Conservation (phyloP, 2,329 filamentous ascomycete species). For the Trichophyton schoenleinii region DNA sequence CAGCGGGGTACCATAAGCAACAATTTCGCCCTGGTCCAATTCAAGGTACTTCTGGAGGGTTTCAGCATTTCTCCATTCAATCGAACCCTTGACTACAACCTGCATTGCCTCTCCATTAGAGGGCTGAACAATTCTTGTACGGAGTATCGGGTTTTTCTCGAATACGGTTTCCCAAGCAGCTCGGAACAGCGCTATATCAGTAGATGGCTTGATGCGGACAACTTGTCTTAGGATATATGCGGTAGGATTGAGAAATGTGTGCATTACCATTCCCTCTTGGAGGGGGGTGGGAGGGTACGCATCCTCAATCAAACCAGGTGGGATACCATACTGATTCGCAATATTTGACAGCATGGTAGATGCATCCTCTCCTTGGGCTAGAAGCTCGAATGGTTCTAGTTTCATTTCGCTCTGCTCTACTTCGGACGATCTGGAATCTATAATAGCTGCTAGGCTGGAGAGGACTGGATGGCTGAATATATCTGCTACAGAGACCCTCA, state of each 20-base stretch:
- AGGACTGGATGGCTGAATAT: conserved; percentile 1
- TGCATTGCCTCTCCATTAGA: neutral
- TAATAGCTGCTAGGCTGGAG: neutral
- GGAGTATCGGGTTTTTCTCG: neutral
- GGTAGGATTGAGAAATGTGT: conserved; percentile 7
- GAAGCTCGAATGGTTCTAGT: neutral
- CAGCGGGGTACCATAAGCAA: conserved; percentile 17
- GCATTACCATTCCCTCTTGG: conserved; percentile 25
- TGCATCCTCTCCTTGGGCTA: neutral
- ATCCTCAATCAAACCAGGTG: conserved; percentile 22
- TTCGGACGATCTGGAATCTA: neutral
- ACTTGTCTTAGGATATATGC: neutral
- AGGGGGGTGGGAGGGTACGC: conserved; percentile 28
- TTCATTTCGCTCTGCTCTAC: neutral
- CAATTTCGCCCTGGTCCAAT: conserved; percentile 10
- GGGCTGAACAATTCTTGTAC: neutral
- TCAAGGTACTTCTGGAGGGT: conserved; percentile 11
- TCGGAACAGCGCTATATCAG: neutral
- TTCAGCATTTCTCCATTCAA: conserved; percentile 15
- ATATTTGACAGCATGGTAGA: neutral
- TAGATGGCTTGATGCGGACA: neutral
- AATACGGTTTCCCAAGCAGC: neutral
- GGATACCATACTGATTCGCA: neutral
- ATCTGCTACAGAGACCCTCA: conserved; percentile 1
- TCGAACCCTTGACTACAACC: conserved; percentile 17